These are phyloP conservation scores for Ceratobasidium papillatum DNA, from an alignment of 1,284 basidiomycete genomes.

Conservation along the genomic window DNA sequence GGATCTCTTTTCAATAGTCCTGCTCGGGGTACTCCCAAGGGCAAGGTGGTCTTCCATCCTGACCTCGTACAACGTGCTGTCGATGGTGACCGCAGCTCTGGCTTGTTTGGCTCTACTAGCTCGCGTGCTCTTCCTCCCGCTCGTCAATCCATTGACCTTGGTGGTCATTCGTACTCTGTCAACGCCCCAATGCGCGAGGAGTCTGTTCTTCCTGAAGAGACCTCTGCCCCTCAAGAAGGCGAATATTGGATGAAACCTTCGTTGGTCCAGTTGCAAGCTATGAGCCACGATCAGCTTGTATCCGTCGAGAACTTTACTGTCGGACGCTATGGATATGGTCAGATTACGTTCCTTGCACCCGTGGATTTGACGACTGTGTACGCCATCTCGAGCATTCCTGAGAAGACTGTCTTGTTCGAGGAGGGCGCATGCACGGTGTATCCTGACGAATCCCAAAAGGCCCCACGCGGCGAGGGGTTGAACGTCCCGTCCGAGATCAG, in stretches of 20 bases:
- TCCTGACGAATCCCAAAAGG: slow-evolving; percentile 80
- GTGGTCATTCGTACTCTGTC: slow-evolving; percentile 31
- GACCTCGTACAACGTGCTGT: slow-evolving; percentile 37
- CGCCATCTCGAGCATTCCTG: slow-evolving; percentile 83
- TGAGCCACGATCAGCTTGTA: slow-evolving; percentile 77
- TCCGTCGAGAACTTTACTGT: slow-evolving; percentile 77
- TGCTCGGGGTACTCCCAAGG: slow-evolving; percentile 26
- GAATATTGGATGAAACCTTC: slow-evolving; percentile 90
- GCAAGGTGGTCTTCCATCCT: slow-evolving; percentile 38
- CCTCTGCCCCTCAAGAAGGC: slow-evolving; percentile 69
- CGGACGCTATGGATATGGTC: slow-evolving; percentile 89
- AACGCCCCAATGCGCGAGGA: slow-evolving; percentile 41
- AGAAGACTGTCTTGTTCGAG: slow-evolving; percentile 89
- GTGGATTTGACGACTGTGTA: slow-evolving; percentile 91
- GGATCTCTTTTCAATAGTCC: slow-evolving; percentile 20
- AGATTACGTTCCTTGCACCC: slow-evolving; percentile 88
- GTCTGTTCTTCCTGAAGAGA: slow-evolving; percentile 46
- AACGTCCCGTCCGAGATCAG: slow-evolving; percentile 88
- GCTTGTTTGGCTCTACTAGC: slow-evolving; percentile 30
- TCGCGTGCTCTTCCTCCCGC: slow-evolving; percentile 10
- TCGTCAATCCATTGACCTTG: slow-evolving; percentile 14
- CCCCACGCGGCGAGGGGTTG: slow-evolving; percentile 82
- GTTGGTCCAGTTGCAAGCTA: slow-evolving; percentile 71
- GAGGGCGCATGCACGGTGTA: slow-evolving; percentile 94
- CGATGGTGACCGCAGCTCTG: slow-evolving; percentile 31